A percentile compares a stretch with the other conserved stretches of the same genome.
phyloP scores from a whole-genome alignment of 805 yeast genomes.

The Nakazawaea ishiwadae region DNA sequence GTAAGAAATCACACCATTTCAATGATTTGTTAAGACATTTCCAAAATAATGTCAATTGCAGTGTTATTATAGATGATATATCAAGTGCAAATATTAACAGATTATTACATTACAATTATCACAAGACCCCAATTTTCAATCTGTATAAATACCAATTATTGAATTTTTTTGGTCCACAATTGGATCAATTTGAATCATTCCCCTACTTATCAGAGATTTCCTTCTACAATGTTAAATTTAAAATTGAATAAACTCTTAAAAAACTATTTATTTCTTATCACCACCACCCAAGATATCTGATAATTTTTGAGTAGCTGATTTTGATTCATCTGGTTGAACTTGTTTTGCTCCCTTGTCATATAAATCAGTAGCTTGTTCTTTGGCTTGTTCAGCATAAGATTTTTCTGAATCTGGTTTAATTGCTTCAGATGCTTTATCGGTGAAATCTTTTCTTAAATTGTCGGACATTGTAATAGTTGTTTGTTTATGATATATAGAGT shows the following conservation, averaged over 20 bases:
- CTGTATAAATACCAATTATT: conserved; percentile 9
- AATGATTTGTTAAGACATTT: too few species aligned
- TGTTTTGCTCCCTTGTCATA: conserved; percentile 55
- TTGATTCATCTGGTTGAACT: conserved; percentile 53
- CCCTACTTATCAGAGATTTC: conserved; percentile 3
- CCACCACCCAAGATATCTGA: conserved; percentile 51
- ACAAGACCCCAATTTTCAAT: conserved; percentile 1
- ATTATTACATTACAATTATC: not conserved
- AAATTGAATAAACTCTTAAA: not conserved
- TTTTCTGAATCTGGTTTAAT: conserved; percentile 66
- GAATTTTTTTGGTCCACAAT: conserved; percentile 7
- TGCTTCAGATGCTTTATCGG: conserved; percentile 58
- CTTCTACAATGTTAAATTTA: conserved; percentile 6
- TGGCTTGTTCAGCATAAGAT: conserved; percentile 52
- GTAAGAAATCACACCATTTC: too few species aligned
- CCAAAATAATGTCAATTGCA: conserved; percentile 1
- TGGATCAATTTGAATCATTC: conserved; percentile 5
- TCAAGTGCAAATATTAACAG: not conserved
- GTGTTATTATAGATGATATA: conserved; percentile 4
- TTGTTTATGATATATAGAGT: not conserved
- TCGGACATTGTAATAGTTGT: conserved; percentile 13
- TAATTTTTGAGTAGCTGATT: conserved; percentile 57
- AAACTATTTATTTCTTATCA: conserved; percentile 21
- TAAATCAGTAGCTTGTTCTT: conserved; percentile 57
- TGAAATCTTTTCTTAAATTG: conserved; percentile 63